A percentile compares a stretch with the other conserved stretches of the same genome.
Conservation (phyloP, 2,329 filamentous ascomycete species). For the Drechslerella coelobrocha region DNA sequence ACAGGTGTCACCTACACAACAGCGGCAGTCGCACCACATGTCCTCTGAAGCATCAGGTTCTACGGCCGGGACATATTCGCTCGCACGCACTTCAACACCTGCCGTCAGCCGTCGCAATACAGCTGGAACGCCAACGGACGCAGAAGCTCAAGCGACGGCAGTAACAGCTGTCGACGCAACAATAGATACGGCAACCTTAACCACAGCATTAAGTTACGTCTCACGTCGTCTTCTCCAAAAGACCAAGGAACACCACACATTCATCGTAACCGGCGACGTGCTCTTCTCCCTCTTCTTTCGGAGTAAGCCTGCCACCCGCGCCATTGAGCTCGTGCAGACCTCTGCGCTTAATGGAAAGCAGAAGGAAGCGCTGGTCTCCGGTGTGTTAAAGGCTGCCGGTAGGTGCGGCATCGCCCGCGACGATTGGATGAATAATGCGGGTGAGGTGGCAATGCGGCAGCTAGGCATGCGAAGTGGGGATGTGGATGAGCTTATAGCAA, state of each 20-base stretch:
- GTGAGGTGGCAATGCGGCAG: conserved; percentile 21
- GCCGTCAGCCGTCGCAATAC: neutral
- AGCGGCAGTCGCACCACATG: neutral
- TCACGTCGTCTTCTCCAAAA: conserved; percentile 36
- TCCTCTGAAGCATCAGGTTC: neutral
- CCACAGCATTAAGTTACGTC: conserved; percentile 38
- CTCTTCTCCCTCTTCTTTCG: conserved; percentile 47
- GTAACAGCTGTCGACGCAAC: neutral
- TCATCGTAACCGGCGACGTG: conserved; percentile 32
- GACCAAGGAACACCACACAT: conserved; percentile 48
- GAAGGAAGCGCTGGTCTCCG: conserved; percentile 29
- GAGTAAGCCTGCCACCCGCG: conserved; percentile 2
- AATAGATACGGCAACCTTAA: conserved; percentile 42
- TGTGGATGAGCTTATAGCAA: conserved; percentile 63
- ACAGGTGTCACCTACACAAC: conserved; percentile 5
- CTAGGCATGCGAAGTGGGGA: conserved; percentile 21
- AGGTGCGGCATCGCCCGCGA: conserved; percentile 41
- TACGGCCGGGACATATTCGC: neutral
- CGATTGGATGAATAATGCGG: conserved; percentile 41
- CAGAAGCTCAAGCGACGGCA: neutral
- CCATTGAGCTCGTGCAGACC: conserved; percentile 33
- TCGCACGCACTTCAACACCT: neutral
- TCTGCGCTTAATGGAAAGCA: conserved; percentile 13
- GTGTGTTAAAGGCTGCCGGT: conserved; percentile 9
- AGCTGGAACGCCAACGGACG: too few relatives aligned